These are phyloP conservation scores for Tricholoma hemisulphureum DNA, from an alignment of 768 basidiomycete genomes.

Conservation along the genomic window DNA sequence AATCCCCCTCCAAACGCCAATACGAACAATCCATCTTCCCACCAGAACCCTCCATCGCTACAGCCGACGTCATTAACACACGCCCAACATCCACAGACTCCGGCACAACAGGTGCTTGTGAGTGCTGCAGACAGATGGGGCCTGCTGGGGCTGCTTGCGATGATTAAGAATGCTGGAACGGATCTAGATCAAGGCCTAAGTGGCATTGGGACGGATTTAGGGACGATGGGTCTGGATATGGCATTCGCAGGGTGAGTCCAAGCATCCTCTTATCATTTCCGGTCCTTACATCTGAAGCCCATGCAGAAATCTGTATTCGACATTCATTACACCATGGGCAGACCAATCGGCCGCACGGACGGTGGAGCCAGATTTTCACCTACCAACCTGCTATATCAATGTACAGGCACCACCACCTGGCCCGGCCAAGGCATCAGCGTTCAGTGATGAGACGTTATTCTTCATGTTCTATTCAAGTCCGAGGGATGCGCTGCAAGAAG, in stretches of 20 bases:
- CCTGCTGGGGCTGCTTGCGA: conserved; percentile 76
- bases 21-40: conserved; percentile 30
- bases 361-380: conserved; percentile 89
- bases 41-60: conserved; percentile 32
- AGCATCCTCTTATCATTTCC: not conserved
- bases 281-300: conserved; percentile 12
- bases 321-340: conserved; percentile 96
- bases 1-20: conserved; percentile 34
- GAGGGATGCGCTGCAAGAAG: conserved; percentile 88
- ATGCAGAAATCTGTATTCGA: conserved; percentile 78
- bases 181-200: conserved; percentile 81
- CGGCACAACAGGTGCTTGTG: conserved; percentile 89
- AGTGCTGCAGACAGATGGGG: conserved; percentile 97
- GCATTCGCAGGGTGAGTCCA: conserved; percentile 72
- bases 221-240: conserved; percentile 91
- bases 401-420: conserved; percentile 86
- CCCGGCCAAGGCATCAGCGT: conserved; percentile 73
- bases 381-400: conserved; percentile 85
- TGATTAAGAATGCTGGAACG: conserved; percentile 75
- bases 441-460: conserved; percentile 95
- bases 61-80: conserved; percentile 34
- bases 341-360: conserved; percentile 82
- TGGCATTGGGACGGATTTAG: conserved; percentile 87
- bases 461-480: conserved; percentile 98
- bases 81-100: conserved; percentile 69